phyloP scores from a whole-genome alignment of 2,329 filamentous ascomycete species.

The Aulographum hederae region DNA sequence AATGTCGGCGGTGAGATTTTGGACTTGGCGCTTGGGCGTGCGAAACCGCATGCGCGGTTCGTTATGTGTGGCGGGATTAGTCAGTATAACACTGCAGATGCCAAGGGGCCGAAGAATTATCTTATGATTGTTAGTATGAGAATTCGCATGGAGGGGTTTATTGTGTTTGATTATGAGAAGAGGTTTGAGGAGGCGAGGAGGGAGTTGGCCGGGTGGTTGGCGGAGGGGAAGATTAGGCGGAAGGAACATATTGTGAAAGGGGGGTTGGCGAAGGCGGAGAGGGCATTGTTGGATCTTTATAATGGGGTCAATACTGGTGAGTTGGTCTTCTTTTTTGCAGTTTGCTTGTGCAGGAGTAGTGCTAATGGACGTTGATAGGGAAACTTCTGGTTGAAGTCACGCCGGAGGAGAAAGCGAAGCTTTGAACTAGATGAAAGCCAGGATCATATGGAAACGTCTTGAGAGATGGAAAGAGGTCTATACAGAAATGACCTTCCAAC shows the following conservation, averaged over 20 bases:
- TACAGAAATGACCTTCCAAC: too few relatives aligned
- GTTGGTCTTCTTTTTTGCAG: constrained; percentile 11
- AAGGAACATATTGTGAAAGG: constrained; percentile 54
- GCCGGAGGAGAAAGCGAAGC: constrained; percentile 2
- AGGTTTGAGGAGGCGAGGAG: constrained; percentile 39
- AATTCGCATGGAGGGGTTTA: constrained; percentile 50
- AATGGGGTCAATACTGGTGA: constrained; percentile 53
- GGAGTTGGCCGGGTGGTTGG: constrained; percentile 49
- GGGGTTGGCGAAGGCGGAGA: constrained; percentile 45
- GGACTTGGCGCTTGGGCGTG: constrained; percentile 24
- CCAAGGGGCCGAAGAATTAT: constrained; percentile 39
- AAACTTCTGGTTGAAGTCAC: constrained; percentile 5
- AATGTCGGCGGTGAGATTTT: constrained; percentile 31
- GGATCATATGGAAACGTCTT: too few relatives aligned
- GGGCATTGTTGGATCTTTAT: constrained; percentile 45
- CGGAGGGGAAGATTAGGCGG: constrained; percentile 50
- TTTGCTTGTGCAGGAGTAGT: background rate
- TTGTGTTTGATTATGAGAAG: constrained; percentile 48
- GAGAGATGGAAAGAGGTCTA: too few relatives aligned
- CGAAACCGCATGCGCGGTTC: constrained; percentile 22
- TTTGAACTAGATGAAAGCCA: too few relatives aligned
- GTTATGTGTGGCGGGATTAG: constrained; percentile 25
- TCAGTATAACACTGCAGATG: constrained; percentile 26
- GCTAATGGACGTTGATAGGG: constrained; percentile 1
- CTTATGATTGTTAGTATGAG: constrained; percentile 34